Conservation (phyloP, 139 green algal species). For the Closterium sp. region DNA sequence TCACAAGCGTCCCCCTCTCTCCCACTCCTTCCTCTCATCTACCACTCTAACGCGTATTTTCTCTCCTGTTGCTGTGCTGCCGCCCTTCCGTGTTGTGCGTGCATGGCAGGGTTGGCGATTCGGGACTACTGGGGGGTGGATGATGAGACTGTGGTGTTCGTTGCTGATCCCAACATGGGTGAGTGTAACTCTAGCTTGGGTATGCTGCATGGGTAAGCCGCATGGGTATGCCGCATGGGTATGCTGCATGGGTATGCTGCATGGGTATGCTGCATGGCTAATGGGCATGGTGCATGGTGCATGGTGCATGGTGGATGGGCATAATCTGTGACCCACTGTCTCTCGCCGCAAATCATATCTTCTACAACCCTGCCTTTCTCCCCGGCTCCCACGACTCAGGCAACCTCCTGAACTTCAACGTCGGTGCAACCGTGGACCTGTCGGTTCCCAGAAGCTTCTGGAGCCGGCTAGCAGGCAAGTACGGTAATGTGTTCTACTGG, state of each 20-base stretch:
- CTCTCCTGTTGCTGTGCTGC: no score
- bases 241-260: background rate
- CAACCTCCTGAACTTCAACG: constrained; percentile 98
- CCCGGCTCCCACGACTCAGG: constrained; percentile 22
- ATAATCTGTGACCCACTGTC: background rate
- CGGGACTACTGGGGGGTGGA: constrained; percentile 97
- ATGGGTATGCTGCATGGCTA: background rate
- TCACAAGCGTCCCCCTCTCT: background rate
- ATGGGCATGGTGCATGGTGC: background rate
- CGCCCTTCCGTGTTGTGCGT: background rate
- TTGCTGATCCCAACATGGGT: constrained; percentile 65
- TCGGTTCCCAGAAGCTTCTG: constrained; percentile 88
- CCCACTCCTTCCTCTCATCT: background rate
- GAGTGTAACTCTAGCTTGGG: constrained; percentile 55
- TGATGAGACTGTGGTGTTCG: constrained; percentile 89
- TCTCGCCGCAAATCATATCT: background rate
- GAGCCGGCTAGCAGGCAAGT: constrained; percentile 84
- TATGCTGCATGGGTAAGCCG: background rate
- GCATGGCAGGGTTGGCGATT: constrained; percentile 66
- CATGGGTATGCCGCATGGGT: background rate
- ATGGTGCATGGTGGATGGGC: background rate
- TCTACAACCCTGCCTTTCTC: background rate
- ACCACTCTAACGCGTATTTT: background rate
- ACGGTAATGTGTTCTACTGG: constrained; percentile 95
- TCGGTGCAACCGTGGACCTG: constrained; percentile 87